phyloP scores from a whole-genome alignment of 768 basidiomycete genomes.

The Leccinum imitatum region DNA sequence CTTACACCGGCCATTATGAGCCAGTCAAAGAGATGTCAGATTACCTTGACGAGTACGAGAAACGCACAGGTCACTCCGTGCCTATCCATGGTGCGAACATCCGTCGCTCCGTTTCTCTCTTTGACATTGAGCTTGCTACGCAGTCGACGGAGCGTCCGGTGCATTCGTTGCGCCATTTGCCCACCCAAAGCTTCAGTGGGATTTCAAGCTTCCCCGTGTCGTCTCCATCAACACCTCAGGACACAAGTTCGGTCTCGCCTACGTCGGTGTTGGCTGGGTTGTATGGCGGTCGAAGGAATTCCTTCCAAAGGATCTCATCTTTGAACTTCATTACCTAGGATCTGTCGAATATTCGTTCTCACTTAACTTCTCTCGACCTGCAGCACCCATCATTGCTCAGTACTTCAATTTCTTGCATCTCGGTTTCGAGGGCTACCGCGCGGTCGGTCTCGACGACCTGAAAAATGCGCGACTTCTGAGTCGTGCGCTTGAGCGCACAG shows the following conservation, averaged over 20 bases:
- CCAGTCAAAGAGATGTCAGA: slow-evolving; percentile 84
- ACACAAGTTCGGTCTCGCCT: slow-evolving; percentile 59
- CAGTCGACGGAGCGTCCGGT: slow-evolving; percentile 59
- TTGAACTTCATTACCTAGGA: slow-evolving; percentile 54
- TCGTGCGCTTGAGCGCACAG: slow-evolving; percentile 57
- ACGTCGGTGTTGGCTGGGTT: slow-evolving; percentile 64
- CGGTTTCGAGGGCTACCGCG: slow-evolving; percentile 53
- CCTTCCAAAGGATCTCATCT: slow-evolving; percentile 70
- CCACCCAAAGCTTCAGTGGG: slow-evolving; percentile 53
- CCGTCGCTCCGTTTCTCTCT: slow-evolving; percentile 25
- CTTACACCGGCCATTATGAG: slow-evolving; percentile 63
- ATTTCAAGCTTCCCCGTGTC: slow-evolving; percentile 59
- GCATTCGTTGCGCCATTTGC: slow-evolving; percentile 66
- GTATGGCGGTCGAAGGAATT: slow-evolving; percentile 56
- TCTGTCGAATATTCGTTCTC: slow-evolving; percentile 75
- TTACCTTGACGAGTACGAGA: slow-evolving; percentile 60
- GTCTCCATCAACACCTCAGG: slow-evolving; percentile 60
- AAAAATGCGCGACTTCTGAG: slow-evolving; percentile 66
- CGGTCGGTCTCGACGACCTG: slow-evolving; percentile 46
- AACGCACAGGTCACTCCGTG: slow-evolving; percentile 40
- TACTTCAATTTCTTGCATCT: slow-evolving; percentile 66
- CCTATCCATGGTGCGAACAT: slow-evolving; percentile 39
- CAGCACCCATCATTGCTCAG: slow-evolving; percentile 59
- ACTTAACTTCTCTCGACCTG: slow-evolving; percentile 60
- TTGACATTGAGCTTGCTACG: slow-evolving; percentile 4